Base-by-base conservation (phyloP, 768 basidiomycete genomes). In the Amyloporia xantha region DNA sequence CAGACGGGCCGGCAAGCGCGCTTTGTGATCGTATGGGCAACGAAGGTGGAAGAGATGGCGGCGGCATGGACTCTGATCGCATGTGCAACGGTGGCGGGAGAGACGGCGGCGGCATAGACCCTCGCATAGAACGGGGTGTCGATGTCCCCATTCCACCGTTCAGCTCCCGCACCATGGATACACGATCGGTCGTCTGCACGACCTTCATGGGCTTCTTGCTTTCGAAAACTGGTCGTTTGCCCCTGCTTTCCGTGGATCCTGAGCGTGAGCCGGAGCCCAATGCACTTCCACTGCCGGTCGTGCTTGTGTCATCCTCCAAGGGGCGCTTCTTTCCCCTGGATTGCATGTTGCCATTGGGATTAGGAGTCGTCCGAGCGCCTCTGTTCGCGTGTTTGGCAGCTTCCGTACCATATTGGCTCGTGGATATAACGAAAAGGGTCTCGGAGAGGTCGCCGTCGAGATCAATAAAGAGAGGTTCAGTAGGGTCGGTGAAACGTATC, bases 361-460 rank as follows among this genome's bases (percentile, higher is more conserved):
- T 7, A 15, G 38, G 9, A 17, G 9, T 33, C 30, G 7, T 15
- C 15, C 30, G 7, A 33, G 30, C 30, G 30, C 30, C 30, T 33
- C 30, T 7, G 30, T 7, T 7, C 15, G 30, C 9, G 30, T 15
- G 30, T 7, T 33, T 33, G 30, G 9, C 30, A 7, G 38, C 49
- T 5, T 36, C 33, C 19, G 21, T 48, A 39, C 28, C 33, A 9
- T 51, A 45, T 12, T 46, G 50, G 59, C 78, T 87, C 6, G 89
- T 88, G 5, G 89, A 86, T 52, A 91, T 82, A 21, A 88, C 84
- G 59, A 90, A 90, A 26, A 90, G 71, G 35, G 73, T 71, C 30
- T 86, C 79, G 1, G 70, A 71, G 47, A 72, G 71, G 56, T 91
- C 86, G 7, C 79, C 75, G 59, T 86, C 84, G 35, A 89, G 73